Percentiles rank a stretch among this genome's conserved stretches.
These are phyloP conservation scores for Cryptococcus sp. DNA, from an alignment of 1,284 basidiomycete genomes.

Conservation along the genomic window DNA sequence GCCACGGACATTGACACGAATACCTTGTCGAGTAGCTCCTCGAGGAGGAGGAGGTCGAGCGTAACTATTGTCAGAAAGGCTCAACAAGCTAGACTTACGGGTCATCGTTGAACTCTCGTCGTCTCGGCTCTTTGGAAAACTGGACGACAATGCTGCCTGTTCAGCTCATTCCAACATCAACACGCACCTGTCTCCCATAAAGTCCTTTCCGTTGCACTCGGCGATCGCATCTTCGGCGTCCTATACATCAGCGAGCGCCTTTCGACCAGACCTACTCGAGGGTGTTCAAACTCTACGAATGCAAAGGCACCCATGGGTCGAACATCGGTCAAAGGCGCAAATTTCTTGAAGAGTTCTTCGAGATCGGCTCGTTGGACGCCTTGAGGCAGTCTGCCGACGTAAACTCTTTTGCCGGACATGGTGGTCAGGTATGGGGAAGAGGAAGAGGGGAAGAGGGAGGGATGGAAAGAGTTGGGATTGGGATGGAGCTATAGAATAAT, in stretches of 20 bases:
- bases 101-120: conserved; percentile 64
- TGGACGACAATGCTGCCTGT: conserved; percentile 62
- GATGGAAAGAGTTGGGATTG: too few relatives aligned
- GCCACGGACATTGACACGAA: conserved; percentile 75
- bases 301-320: conserved; percentile 93
- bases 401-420: conserved; percentile 23
- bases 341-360: conserved; percentile 67
- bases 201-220: conserved; percentile 76
- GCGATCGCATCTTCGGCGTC: conserved; percentile 88
- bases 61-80: conserved; percentile 6
- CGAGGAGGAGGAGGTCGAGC: conserved; percentile 21
- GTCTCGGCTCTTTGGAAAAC: conserved; percentile 80
- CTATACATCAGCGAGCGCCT: conserved; percentile 44
- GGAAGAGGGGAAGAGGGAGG: not conserved
- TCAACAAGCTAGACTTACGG: conserved; percentile 46
- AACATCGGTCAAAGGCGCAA: conserved; percentile 79
- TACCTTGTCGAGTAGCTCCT: conserved; percentile 49
- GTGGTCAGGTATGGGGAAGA: not conserved
- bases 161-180: not conserved
- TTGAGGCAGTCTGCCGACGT: conserved; percentile 41
- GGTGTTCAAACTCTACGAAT: conserved; percentile 80
- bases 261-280: not conserved
- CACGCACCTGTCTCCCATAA: conserved; percentile 76
- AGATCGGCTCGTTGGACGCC: conserved; percentile 32
- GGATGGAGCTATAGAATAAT: too few relatives aligned